Evolutionary conservation across 2,329 filamentous ascomycete genomes (phyloP).

Genomic region (Cadophora gregata): DNA sequence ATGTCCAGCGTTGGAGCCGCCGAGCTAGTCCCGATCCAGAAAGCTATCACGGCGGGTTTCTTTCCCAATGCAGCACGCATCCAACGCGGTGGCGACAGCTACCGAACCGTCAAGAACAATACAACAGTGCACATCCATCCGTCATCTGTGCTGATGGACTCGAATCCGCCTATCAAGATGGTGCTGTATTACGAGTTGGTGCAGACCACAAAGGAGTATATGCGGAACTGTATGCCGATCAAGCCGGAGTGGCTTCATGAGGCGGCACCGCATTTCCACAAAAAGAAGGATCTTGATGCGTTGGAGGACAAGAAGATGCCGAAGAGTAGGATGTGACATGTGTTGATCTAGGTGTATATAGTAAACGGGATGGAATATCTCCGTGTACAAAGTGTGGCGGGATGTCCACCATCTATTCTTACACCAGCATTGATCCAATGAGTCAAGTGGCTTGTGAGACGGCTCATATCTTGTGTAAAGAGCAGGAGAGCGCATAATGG

Average conservation of each 20-base stretch:
- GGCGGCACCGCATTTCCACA: conserved; percentile 93
- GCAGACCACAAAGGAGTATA: conserved; percentile 88
- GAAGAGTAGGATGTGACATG: conserved; percentile 48
- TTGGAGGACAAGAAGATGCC: conserved; percentile 81
- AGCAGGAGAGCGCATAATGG: no score
- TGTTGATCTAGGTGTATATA: neutral
- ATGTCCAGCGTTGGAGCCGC: conserved; percentile 70
- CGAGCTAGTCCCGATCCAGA: conserved; percentile 81
- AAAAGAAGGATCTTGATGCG: conserved; percentile 85
- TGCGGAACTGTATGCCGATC: conserved; percentile 85
- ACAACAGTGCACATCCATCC: conserved; percentile 93
- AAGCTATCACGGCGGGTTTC: conserved; percentile 89
- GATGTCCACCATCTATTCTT: neutral
- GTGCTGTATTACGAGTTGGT: conserved; percentile 87
- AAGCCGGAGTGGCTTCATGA: conserved; percentile 86
- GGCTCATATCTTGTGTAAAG: neutral
- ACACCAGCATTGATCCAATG: neutral
- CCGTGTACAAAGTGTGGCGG: neutral
- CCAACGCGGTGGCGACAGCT: conserved; percentile 83
- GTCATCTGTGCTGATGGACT: conserved; percentile 78
- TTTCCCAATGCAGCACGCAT: conserved; percentile 91
- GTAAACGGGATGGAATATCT: conserved; percentile 4
- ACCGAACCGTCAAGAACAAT: conserved; percentile 90
- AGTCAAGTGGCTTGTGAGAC: neutral
- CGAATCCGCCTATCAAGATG: conserved; percentile 78